Evolutionary conservation across 768 basidiomycete genomes (phyloP), one percentile per base, ranked within the genome.

Genomic region (Artomyces pyxidatus): DNA sequence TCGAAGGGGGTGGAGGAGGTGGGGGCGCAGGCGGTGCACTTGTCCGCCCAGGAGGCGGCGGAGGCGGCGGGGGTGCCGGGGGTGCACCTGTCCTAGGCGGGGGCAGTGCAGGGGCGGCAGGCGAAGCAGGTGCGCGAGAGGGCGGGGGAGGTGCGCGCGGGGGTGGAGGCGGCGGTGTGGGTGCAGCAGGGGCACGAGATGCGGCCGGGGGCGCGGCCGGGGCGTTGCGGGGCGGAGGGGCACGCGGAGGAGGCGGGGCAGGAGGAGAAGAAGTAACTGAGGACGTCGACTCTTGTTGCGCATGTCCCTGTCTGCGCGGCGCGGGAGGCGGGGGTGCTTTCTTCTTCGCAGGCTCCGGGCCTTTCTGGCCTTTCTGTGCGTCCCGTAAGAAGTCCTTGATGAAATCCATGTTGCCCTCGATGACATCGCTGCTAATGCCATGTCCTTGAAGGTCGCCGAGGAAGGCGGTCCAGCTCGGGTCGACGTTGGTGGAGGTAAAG

Each of bases 391-490:
- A 99, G 54, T 83, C 74, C 61, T 83, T 84, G 68, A 99, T 95
- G 63, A 91, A 97, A 53, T 88, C 85, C 70, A 85, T 85, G 59
- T 98, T 84, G 54, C 84, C 68, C 52, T 73, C 74, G 32, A 96
- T 81, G 37, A 88, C 67, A 30, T 83, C 79, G 43, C 74, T 73
- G 42, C 77, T 73, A 42, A 97, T 66, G 0, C 92, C 92, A 6
- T 72, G 66, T 39, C 68, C 65, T 51, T 82, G 76, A 5, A 97
- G 73, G 50, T 78, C 71, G 7, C 68, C 72, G 3, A 97, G 71
- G 49, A 98, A 66, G 1, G 79, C 70, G 39, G 79, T 71, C 95
- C 95, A 98, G 4, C 85, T 88, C 1, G 88, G 80, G 64, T 99
- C 95, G 5, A 99, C 88, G 46, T 88, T 88, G 14, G 73, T 76